phyloP scores from a whole-genome alignment of 2,329 filamentous ascomycete species.

The Chrysoporthe deuterocubensis region DNA sequence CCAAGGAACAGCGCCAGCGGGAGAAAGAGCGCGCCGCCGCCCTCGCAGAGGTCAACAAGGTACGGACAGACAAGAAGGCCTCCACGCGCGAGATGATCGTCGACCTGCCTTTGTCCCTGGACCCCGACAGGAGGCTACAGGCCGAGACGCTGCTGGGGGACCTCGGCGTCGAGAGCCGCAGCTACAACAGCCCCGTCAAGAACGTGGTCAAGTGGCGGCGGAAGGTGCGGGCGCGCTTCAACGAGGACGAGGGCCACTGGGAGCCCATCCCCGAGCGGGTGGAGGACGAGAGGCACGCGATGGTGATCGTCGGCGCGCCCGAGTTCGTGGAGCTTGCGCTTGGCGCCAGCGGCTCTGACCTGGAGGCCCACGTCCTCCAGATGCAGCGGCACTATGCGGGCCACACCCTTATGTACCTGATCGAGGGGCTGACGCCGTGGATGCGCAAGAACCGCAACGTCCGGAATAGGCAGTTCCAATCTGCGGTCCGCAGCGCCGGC shows the following conservation, averaged over 20 bases:
- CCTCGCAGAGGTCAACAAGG: slow-evolving; percentile 73
- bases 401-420: slow-evolving; percentile 67
- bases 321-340: slow-evolving; percentile 68
- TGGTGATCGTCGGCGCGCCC: slow-evolving; percentile 65
- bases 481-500: slow-evolving; percentile 59
- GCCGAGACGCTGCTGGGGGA: slow-evolving; percentile 55
- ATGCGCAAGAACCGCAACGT: slow-evolving; percentile 70
- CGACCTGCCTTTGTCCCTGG: slow-evolving; percentile 64
- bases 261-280: slow-evolving; percentile 61
- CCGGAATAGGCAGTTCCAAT: slow-evolving; percentile 70
- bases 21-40: slow-evolving; percentile 70
- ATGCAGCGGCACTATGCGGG: slow-evolving; percentile 58
- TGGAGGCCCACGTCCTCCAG: slow-evolving; percentile 62
- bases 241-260: slow-evolving; percentile 65
- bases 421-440: slow-evolving; percentile 71
- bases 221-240: slow-evolving; percentile 66
- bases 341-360: slow-evolving; percentile 48
- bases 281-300: slow-evolving; percentile 61
- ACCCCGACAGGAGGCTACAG: slow-evolving; percentile 49
- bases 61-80: slow-evolving; percentile 73
- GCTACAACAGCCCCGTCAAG: slow-evolving; percentile 51
- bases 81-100: slow-evolving; percentile 79
- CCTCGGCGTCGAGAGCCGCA: slow-evolving; percentile 51
- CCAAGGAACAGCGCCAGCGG: slow-evolving; percentile 63
- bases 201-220: slow-evolving; percentile 70